Percentiles rank a stretch among this genome's conserved stretches.
Evolutionary conservation across 1,139 yeast genomes (phyloP).

Genomic region (Arxiozyma bovina): DNA sequence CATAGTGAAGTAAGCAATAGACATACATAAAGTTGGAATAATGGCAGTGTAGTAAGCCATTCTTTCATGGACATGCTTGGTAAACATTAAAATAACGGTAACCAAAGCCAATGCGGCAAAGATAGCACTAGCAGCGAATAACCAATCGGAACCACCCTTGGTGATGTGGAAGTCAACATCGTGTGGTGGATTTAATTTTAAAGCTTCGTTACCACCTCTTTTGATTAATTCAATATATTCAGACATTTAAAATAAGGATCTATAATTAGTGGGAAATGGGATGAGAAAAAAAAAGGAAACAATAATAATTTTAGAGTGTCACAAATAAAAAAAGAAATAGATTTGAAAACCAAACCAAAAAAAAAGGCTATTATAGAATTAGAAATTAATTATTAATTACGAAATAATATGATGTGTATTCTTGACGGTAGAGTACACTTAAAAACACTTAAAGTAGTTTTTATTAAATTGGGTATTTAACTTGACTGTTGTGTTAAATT

Average conservation of each 20-base stretch:
- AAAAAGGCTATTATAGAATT: too few relatives aligned
- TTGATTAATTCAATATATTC: slow-evolving; percentile 12
- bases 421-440: too few relatives aligned
- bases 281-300: too few relatives aligned
- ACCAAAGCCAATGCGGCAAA: slow-evolving; percentile 8
- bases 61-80: slow-evolving; percentile 16
- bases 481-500: too few relatives aligned
- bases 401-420: too few relatives aligned
- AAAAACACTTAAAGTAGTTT: too few relatives aligned
- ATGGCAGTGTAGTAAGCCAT: slow-evolving; percentile 29
- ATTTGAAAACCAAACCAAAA: too few relatives aligned
- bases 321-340: background rate
- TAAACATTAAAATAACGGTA: slow-evolving; percentile 47
- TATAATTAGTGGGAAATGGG: background rate
- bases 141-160: slow-evolving; percentile 21
- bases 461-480: too few relatives aligned
- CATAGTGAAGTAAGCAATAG: slow-evolving; percentile 50
- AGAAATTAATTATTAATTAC: background rate
- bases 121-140: slow-evolving; percentile 36
- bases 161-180: slow-evolving; percentile 21
- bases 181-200: slow-evolving; percentile 14
- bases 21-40: slow-evolving; percentile 38
- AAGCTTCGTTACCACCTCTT: slow-evolving; percentile 22
- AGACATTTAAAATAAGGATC: slow-evolving; percentile 6
- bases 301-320: background rate